Evolutionary conservation across 2,329 filamentous ascomycete species (phyloP), one percentile per base, ranked within the genome.

Genomic region (Alternaria sp.): DNA sequence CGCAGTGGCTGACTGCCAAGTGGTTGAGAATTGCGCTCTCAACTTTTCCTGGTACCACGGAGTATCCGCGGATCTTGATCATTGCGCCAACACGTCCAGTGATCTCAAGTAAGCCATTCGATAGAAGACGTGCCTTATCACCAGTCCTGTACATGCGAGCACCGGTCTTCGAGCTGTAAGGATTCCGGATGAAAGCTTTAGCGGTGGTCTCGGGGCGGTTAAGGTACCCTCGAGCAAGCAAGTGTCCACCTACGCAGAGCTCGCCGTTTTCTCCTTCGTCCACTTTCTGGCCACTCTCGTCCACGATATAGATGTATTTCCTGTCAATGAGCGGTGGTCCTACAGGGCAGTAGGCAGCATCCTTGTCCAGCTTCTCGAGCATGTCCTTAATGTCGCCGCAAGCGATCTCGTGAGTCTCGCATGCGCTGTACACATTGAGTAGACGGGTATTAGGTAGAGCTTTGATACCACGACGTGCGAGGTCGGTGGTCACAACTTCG

Each of bases 31-130:
- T 91, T 6, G 89, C 88, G 69, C 89, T 90, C 75, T 94, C 90
- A 1, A 93, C 91, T 62, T 92, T 92, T 8, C 89, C 89, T 6
- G 91, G 91, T 23, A 93, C 91, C 4, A 93, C 89, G 1, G 90
- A 93, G 74, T 93, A 93, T 1, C 91, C 91, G 61, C 91, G 88
- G 11, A 93, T 86, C 80, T 93, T 93, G 81, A 93, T 93, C 91
- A 93, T 93, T 12, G 89, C 87, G 13, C 91, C 91, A 1, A 92
- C 89, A 55, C 91, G 88, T 32, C 91, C 91, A 7, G 90, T 93
- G 63, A 93, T 93, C 74, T 93, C 91, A 8, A 93, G 83, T 6
- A 89, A 81, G 1, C 91, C 91, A 2, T 86, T 90, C 0, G 89
- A 84, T 7, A 93, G 84, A 43, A 92, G 78, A 3, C 90, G 85